phyloP scores from a whole-genome alignment of 2,329 filamentous ascomycete species.

The Curvularia sp. region DNA sequence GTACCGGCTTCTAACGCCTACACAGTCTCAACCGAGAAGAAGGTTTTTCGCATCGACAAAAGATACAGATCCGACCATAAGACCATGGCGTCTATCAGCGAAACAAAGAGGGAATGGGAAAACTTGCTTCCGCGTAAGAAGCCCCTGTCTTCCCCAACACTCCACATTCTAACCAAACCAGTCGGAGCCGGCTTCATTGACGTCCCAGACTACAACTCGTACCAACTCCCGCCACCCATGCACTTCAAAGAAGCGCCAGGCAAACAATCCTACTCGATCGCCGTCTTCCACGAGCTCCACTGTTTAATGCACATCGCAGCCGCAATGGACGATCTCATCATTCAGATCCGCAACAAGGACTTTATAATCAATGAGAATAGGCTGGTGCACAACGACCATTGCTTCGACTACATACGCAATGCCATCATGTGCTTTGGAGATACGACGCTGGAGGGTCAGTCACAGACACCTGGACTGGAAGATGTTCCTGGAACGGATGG shows the following conservation, averaged over 20 bases:
- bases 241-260: conserved; percentile 17
- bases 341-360: conserved; percentile 28
- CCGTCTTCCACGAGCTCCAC: conserved; percentile 32
- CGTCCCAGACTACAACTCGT: conserved; percentile 10
- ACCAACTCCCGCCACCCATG: conserved; percentile 27
- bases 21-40: conserved; percentile 21
- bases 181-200: conserved; percentile 29
- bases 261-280: conserved; percentile 22
- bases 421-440: conserved; percentile 37
- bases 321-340: conserved; percentile 23
- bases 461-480: conserved; percentile 11
- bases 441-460: conserved; percentile 36
- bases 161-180: background rate
- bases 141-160: background rate
- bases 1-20: conserved; percentile 1
- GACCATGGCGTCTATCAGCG: conserved; percentile 18
- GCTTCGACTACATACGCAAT: conserved; percentile 37
- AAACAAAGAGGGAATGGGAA: conserved; percentile 21
- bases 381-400: conserved; percentile 39
- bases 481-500: conserved; percentile 25
- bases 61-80: conserved; percentile 29
- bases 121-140: conserved; percentile 21
- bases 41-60: conserved; percentile 21
- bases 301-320: conserved; percentile 26
- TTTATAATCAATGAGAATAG: conserved; percentile 23